Percentiles rank a stretch among this genome's conserved stretches.
Evolutionary conservation across 805 yeast species (phyloP).

Genomic region (Zygoascus biomembranicola): DNA sequence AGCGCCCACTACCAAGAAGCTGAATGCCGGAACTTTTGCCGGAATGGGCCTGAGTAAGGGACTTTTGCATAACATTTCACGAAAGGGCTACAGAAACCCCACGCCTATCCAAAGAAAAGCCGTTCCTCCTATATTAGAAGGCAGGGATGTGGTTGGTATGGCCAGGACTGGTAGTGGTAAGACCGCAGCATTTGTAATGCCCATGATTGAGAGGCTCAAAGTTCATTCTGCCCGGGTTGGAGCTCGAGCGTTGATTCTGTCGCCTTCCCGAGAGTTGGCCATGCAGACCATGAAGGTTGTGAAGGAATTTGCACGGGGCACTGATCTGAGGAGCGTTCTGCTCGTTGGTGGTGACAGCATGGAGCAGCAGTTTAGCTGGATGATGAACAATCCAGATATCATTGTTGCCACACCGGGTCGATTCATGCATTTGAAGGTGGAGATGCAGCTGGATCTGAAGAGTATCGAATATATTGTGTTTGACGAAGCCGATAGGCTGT

Average conservation of each 20-base stretch:
- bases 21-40: conserved; percentile 63
- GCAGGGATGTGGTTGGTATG: conserved; percentile 96
- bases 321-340: conserved; percentile 71
- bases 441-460: conserved; percentile 80
- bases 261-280: conserved; percentile 96
- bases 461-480: conserved; percentile 85
- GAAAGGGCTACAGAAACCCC: conserved; percentile 88
- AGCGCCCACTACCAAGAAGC: conserved; percentile 21
- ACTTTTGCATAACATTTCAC: conserved; percentile 58
- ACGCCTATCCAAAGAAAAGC: conserved; percentile 97
- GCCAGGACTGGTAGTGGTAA: conserved; percentile 99
- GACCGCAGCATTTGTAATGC: conserved; percentile 92
- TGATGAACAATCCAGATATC: conserved; percentile 93
- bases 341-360: conserved; percentile 98
- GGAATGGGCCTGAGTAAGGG: conserved; percentile 80
- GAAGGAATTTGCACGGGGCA: conserved; percentile 77
- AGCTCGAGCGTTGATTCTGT: conserved; percentile 75
- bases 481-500: conserved; percentile 95
- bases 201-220: conserved; percentile 78
- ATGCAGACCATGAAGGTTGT: conserved; percentile 83
- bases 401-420: conserved; percentile 97
- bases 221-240: conserved; percentile 83
- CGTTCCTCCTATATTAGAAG: conserved; percentile 79
- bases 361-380: conserved; percentile 88
- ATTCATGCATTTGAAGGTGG: conserved; percentile 89